Percentiles rank a stretch among this genome's conserved stretches.
phyloP scores from a whole-genome alignment of 176 grass and related monocot species.

The Panicum miliaceum region DNA sequence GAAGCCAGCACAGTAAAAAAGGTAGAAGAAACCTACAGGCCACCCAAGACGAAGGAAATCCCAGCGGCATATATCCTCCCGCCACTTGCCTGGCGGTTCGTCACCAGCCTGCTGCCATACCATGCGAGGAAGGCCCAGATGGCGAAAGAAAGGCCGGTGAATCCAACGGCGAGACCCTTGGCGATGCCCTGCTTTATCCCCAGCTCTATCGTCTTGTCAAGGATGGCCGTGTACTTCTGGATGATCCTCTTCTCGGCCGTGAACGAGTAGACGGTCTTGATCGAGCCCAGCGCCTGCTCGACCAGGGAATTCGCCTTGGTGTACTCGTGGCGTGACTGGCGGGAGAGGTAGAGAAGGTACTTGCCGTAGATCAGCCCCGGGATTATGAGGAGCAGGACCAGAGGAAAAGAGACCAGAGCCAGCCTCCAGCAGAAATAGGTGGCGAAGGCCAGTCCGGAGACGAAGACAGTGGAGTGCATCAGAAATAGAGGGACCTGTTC shows the following conservation, averaged over 20 bases:
- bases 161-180: constrained; percentile 84
- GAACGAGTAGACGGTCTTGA: constrained; percentile 97
- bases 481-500: constrained; percentile 91
- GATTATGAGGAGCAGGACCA: constrained; percentile 85
- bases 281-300: constrained; percentile 79
- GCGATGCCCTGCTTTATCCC: constrained; percentile 98
- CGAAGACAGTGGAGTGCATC: constrained; percentile 89
- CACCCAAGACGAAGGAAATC: constrained; percentile 95
- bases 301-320: constrained; percentile 74
- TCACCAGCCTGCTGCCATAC: constrained; percentile 88
- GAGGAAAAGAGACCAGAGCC: constrained; percentile 85
- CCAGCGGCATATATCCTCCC: constrained; percentile 93
- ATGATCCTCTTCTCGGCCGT: constrained; percentile 85
- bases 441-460: constrained; percentile 83
- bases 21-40: constrained; percentile 67
- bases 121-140: constrained; percentile 98
- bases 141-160: constrained; percentile 78
- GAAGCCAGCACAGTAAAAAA: background rate
- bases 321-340: constrained; percentile 58
- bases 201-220: constrained; percentile 80
- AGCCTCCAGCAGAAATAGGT: constrained; percentile 96
- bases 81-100: constrained; percentile 79
- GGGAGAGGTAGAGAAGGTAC: constrained; percentile 86
- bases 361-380: constrained; percentile 94
- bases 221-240: constrained; percentile 62